Evolutionary conservation across 139 green algal genomes (phyloP).

Genomic region (Prasinococcaceae sp.): DNA sequence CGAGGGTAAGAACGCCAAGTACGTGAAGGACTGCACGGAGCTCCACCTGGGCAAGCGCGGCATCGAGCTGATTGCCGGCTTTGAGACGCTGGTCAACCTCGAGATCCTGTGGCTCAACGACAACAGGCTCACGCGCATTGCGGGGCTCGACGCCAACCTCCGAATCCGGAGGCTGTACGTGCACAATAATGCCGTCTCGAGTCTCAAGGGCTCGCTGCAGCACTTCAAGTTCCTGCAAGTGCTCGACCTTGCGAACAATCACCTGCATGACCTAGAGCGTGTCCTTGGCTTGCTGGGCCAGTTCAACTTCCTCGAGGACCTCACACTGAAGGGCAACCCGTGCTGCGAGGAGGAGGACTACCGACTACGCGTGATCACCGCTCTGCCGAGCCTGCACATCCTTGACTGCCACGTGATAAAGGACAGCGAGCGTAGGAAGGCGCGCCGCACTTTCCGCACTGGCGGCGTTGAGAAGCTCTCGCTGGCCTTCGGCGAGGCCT

Average conservation of each 20-base stretch:
- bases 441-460: too few relatives aligned
- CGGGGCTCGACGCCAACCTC: slow-evolving; percentile 14
- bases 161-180: slow-evolving; percentile 13
- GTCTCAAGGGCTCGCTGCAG: slow-evolving; percentile 2
- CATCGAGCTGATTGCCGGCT: slow-evolving; percentile 1
- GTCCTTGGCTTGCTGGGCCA: not conserved
- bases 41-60: slow-evolving; percentile 4
- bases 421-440: slow-evolving; percentile 12
- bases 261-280: slow-evolving; percentile 2
- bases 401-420: slow-evolving; percentile 37
- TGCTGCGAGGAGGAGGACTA: slow-evolving; percentile 51
- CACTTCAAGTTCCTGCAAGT: slow-evolving; percentile 15
- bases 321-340: slow-evolving; percentile 33
- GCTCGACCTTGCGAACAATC: slow-evolving; percentile 11
- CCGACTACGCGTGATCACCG: slow-evolving; percentile 30
- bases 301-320: slow-evolving; percentile 6
- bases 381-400: slow-evolving; percentile 30
- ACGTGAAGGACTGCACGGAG: slow-evolving; percentile 7
- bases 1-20: slow-evolving; percentile 10
- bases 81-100: slow-evolving; percentile 14
- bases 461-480: not conserved
- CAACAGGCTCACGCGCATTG: slow-evolving; percentile 12
- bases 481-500: slow-evolving; percentile 1
- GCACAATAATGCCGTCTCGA: slow-evolving; percentile 4
- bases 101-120: slow-evolving; percentile 18